Base-by-base conservation (phyloP, 352 stramenopile genomes). In the Pythium vanterpoolii region DNA sequence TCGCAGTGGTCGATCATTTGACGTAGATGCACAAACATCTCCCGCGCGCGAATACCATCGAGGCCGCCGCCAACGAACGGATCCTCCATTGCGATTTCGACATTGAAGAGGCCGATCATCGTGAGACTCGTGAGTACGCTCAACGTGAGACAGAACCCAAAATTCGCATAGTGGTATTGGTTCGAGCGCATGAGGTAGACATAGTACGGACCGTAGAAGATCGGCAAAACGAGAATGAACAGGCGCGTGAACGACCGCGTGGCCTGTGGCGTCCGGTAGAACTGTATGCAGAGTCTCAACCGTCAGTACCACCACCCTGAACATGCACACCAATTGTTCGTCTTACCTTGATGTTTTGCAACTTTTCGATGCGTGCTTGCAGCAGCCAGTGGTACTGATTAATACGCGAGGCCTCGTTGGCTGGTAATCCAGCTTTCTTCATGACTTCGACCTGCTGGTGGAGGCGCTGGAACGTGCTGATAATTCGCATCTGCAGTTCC, bases 371-470 rank as follows among this genome's bases (percentile, higher is more conserved):
- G 19, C 86, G 82, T 47, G 80, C 82, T 56, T 92, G 77, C 2
- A 95, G 70, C 45, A 95, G 69, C 86, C 86, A 95, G 51, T 94
- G 81, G 56, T 94, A 94, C 64, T 94, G 86, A 52, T 93, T 94
- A 61, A 94, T 89, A 21, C 86, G 82, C n/a, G 81, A 93, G 18
- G 86, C 83, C 63, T 95, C 86, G 42, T 95, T 95, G 0, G 82
- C 80, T 21, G 83, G 86, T 18, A 95, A 65, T 0, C 84, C 86
- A 9, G 48, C 74, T 2, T 34, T 30, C 63, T 95, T 94, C 73
- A 95, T 77, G 3, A 85, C 66, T 64, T 94, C 86, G 0, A 95
- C 83, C 60, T 89, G 79, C 16, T 72, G 62, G 51, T 94, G 86
- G 5, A 95, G 61, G 26, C 68, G 62, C 28, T 71, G 77, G 34